phyloP scores from a whole-genome alignment of 768 basidiomycete species.

The Cantharellus anzutake region DNA sequence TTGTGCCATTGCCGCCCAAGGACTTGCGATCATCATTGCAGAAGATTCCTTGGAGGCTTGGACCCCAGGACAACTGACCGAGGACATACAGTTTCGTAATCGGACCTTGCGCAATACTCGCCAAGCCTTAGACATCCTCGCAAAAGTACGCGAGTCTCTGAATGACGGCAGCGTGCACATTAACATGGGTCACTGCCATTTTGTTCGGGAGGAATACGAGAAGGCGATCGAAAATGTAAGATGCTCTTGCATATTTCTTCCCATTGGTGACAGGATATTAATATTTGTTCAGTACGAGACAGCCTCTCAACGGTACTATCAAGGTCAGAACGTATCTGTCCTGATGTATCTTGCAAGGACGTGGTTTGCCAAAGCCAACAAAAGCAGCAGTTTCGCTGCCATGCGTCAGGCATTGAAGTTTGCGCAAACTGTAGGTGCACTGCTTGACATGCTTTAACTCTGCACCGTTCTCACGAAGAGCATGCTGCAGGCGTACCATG shows the following conservation, averaged over 20 bases:
- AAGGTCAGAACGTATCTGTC: slow-evolving; percentile 51
- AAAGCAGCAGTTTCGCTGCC: slow-evolving; percentile 62
- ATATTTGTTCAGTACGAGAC: slow-evolving; percentile 58
- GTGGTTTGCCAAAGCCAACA: slow-evolving; percentile 87
- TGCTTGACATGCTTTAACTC: neutral
- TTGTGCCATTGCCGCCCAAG: slow-evolving; percentile 88
- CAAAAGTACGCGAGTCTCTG: slow-evolving; percentile 75
- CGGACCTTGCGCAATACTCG: slow-evolving; percentile 38
- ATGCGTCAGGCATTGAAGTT: slow-evolving; percentile 76
- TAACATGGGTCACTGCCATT: slow-evolving; percentile 95
- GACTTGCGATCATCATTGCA: slow-evolving; percentile 82
- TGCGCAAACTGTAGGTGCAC: slow-evolving; percentile 45
- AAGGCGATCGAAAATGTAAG: slow-evolving; percentile 85
- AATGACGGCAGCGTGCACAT: slow-evolving; percentile 73
- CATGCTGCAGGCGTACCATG: slow-evolving; percentile 47
- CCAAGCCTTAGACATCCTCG: slow-evolving; percentile 78
- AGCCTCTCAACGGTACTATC: slow-evolving; percentile 61
- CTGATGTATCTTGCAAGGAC: slow-evolving; percentile 77
- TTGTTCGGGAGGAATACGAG: slow-evolving; percentile 83
- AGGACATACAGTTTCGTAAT: slow-evolving; percentile 45
- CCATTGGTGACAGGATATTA: neutral
- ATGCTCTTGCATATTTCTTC: neutral
- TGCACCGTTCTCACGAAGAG: slow-evolving; percentile 1
- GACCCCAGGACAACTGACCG: slow-evolving; percentile 20
- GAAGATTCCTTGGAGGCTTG: slow-evolving; percentile 75